Base-by-base conservation (phyloP, 192 early-diverging fungal genomes). In the Entomortierella beljakovae region DNA sequence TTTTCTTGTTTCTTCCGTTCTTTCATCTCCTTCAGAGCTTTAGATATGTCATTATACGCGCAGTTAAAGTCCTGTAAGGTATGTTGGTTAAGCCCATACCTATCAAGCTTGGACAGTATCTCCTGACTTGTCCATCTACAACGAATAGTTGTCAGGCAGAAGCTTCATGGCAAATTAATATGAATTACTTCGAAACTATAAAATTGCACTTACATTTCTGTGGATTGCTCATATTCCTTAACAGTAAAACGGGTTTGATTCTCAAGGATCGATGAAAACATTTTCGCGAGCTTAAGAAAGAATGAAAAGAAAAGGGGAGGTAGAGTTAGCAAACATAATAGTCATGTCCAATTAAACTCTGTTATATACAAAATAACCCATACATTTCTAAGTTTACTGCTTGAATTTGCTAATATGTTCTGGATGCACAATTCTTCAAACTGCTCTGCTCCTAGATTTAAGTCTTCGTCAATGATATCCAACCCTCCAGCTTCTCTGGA, bases 401-500 rank as follows among this genome's bases (percentile, higher is more conserved):
- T 54, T 6, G 59, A 33, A 7, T 71, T 25, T 28, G 32, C 34
- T 5, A 62, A n/a, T 16, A 62, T 18, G 10, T 56, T 33, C 13
- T 49, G 2, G 28, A 48, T 34, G 52, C 52, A 25, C 70, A 72
- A 64, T 3, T 54, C 42, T 15, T 8, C 34, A 38, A 72, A 72
- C 48, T 72, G 38, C 0, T 8, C 8, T 1, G n/a, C 23, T 0
- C 61, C 70, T 10, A 32, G 13, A 28, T n/a, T 29, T 25, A 72
- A 40, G 16, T 72, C 61, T 0, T 48, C 34, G 48, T 64, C 46
- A 31, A 34, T 20, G 25, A 64, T 34, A 7, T 73, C 71, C 11
- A 73, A 20, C 0, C 71, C 71, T 4, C 71, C 71, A 9, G 71
- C 71, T 25, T 73, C 71, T 32, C 71, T 57, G 3, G 71, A 23